phyloP scores from a whole-genome alignment of 2,329 filamentous ascomycete species.

The Aureobasidium sp. region DNA sequence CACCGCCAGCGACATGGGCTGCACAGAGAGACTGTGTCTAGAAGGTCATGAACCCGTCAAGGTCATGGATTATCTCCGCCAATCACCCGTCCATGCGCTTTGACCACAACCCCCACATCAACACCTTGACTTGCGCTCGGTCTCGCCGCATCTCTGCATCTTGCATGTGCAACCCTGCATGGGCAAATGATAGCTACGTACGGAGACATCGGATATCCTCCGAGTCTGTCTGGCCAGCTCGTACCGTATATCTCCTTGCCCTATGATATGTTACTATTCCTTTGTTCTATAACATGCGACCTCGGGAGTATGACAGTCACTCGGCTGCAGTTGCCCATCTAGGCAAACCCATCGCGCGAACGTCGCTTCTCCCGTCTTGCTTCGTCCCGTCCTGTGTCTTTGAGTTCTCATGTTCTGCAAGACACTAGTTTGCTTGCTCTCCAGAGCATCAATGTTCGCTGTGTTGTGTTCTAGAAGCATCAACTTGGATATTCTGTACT shows the following conservation, averaged over 20 bases:
- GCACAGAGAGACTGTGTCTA: background rate
- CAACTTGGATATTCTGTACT: too few relatives aligned
- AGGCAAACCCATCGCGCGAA: background rate
- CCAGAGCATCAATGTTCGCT: too few relatives aligned
- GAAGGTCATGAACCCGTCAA: background rate
- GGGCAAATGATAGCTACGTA: background rate
- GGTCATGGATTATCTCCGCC: constrained; percentile 8
- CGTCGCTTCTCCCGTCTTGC: background rate
- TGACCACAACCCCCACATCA: background rate
- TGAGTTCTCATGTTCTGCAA: too few relatives aligned
- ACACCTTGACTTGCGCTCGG: background rate
- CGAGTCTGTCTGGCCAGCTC: background rate
- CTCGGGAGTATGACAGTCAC: background rate
- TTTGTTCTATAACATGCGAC: background rate
- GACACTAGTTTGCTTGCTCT: too few relatives aligned
- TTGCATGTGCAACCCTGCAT: background rate
- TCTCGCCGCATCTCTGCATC: background rate
- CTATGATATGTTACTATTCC: background rate
- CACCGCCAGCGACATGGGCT: background rate
- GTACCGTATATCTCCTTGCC: too few relatives aligned
- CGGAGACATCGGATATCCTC: background rate
- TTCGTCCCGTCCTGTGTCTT: background rate
- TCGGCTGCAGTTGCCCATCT: background rate
- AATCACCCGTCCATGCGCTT: background rate
- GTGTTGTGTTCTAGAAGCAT: too few relatives aligned